These are phyloP conservation scores for Adenanthera pavonina DNA, from an alignment of 306 rosid species.

Conservation along the genomic window DNA sequence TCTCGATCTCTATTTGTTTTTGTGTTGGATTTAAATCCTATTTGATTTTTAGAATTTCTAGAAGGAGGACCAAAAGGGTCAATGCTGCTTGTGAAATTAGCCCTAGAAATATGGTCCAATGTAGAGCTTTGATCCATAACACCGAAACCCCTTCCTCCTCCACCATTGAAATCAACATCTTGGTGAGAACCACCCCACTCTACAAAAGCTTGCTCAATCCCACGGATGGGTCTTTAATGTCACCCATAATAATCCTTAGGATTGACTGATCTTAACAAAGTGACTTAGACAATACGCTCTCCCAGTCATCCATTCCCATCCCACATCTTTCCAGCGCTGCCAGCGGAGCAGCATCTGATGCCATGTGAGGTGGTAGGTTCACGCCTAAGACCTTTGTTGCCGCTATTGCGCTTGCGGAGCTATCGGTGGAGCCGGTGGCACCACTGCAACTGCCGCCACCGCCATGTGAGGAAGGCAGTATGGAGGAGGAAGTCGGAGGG, in stretches of 20 bases:
- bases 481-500: slow-evolving; percentile 79
- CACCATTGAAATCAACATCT: slow-evolving; percentile 57
- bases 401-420: slow-evolving; percentile 39
- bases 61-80: slow-evolving; percentile 43
- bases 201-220: slow-evolving; percentile 80
- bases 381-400: slow-evolving; percentile 39
- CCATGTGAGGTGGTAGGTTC: slow-evolving; percentile 40
- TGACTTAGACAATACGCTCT: slow-evolving; percentile 72
- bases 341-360: slow-evolving; percentile 41
- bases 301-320: slow-evolving; percentile 87
- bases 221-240: slow-evolving; percentile 76
- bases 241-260: slow-evolving; percentile 76
- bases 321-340: slow-evolving; percentile 57
- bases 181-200: slow-evolving; percentile 40
- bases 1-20: no score
- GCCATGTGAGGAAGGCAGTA: slow-evolving; percentile 86
- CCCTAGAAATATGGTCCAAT: slow-evolving; percentile 34
- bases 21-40: no score
- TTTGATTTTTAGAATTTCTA: background rate
- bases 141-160: slow-evolving; percentile 43
- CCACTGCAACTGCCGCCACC: slow-evolving; percentile 35
- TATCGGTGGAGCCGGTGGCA: slow-evolving; percentile 37
- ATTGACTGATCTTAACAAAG: slow-evolving; percentile 79
- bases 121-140: slow-evolving; percentile 62
- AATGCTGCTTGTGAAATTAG: slow-evolving; percentile 30